A percentile compares a stretch with the other conserved stretches of the same genome.
phyloP scores from a whole-genome alignment of 129 eudicot species.

The Arctium lappa region DNA sequence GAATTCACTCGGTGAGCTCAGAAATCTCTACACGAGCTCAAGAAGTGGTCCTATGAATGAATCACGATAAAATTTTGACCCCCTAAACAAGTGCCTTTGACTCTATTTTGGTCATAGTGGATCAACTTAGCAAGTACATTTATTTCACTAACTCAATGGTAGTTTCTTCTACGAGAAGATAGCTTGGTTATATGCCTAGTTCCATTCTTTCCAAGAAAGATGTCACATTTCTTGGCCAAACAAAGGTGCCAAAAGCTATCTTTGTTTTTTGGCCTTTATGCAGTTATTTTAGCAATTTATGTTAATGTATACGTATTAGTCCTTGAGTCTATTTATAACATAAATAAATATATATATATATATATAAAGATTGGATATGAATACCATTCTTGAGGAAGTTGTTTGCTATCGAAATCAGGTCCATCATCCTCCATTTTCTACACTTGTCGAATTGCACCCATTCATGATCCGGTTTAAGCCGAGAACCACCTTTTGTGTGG shows the following conservation, averaged over 20 bases:
- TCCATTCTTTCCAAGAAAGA: background rate
- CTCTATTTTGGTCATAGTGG: background rate
- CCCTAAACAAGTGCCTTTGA: background rate
- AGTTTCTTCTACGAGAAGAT: background rate
- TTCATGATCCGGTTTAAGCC: slow-evolving; percentile 56
- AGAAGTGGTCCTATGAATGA: background rate
- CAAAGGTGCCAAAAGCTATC: too few species aligned
- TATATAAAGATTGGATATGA: background rate
- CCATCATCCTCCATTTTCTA: slow-evolving; percentile 67
- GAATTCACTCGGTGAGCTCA: background rate
- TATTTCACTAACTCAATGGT: background rate
- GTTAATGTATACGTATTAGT: too few species aligned
- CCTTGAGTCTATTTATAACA: too few species aligned
- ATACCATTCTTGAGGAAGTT: slow-evolving; percentile 58
- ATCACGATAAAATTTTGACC: too few species aligned
- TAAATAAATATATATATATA: background rate
- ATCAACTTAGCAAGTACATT: background rate
- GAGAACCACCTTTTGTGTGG: slow-evolving; percentile 39
- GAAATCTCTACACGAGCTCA: background rate
- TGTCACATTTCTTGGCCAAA: background rate
- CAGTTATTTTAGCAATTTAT: too few species aligned
- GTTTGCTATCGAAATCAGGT: slow-evolving; percentile 44
- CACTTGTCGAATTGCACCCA: slow-evolving; percentile 89
- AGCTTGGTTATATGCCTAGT: background rate
- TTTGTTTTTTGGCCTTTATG: too few species aligned